Evolutionary conservation across 202 grass and related monocot species (phyloP).

Genomic region (Sporobolus alterniflorus): DNA sequence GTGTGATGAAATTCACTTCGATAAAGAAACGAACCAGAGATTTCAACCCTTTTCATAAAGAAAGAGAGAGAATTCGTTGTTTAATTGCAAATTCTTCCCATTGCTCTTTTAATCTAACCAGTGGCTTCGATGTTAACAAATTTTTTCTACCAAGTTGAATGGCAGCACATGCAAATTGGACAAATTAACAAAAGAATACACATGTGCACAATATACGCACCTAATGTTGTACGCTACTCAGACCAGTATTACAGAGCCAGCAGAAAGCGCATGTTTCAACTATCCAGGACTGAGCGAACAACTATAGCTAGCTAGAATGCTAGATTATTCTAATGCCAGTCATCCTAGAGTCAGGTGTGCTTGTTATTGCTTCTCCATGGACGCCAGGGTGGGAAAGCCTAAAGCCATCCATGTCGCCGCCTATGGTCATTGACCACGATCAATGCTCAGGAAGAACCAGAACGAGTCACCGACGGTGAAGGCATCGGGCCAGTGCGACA

Average conservation of each 20-base stretch:
- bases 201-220: not conserved
- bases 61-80: not conserved
- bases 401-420: not conserved
- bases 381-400: not conserved
- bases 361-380: not conserved
- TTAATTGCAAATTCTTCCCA: not conserved
- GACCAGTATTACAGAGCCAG: not conserved
- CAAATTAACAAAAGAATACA: not conserved
- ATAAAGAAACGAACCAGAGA: not conserved
- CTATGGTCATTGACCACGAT: conserved; percentile 13
- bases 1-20: not conserved
- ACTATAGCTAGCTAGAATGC: not conserved
- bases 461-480: conserved; percentile 44
- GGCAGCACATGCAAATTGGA: not conserved
- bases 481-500: conserved; percentile 22
- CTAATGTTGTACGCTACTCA: not conserved
- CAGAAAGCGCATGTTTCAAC: conserved; percentile 23
- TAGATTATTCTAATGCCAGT: not conserved
- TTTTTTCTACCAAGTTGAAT: not conserved
- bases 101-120: not conserved
- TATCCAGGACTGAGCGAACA: conserved; percentile 10
- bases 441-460: conserved; percentile 57
- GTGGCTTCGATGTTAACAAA: not conserved
- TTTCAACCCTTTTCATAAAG: not conserved
- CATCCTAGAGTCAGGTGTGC: not conserved